These are phyloP conservation scores for Candida nitratophila DNA, from an alignment of 805 yeast species.

Conservation along the genomic window DNA sequence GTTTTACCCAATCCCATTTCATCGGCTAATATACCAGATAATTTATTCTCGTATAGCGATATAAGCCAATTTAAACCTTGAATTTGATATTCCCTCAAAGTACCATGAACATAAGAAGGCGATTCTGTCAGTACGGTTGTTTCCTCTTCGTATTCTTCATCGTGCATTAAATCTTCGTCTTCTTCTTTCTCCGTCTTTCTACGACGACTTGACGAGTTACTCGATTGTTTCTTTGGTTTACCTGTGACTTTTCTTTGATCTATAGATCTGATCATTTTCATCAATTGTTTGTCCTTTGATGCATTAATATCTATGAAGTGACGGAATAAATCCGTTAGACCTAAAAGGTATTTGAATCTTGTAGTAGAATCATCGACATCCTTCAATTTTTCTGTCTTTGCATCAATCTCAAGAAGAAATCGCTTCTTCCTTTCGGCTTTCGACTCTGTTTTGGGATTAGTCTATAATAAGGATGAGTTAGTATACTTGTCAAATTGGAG, in stretches of 20 bases:
- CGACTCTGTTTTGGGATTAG: conserved; percentile 14
- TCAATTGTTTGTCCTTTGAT: conserved; percentile 67
- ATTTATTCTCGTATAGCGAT: conserved; percentile 75
- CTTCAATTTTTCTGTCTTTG: conserved; percentile 47
- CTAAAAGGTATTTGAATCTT: conserved; percentile 73
- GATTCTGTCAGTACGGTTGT: conserved; percentile 78
- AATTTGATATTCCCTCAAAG: conserved; percentile 81
- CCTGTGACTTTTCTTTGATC: conserved; percentile 42
- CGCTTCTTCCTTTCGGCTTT: conserved; percentile 36
- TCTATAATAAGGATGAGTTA: not conserved
- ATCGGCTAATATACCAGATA: conserved; percentile 93
- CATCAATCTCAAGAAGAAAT: conserved; percentile 45
- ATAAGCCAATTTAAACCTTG: conserved; percentile 96
- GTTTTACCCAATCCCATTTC: conserved; percentile 99
- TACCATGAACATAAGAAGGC: conserved; percentile 74
- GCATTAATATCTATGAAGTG: conserved; percentile 82
- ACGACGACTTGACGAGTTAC: conserved; percentile 35
- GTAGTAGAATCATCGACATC: conserved; percentile 64
- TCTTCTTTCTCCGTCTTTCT: conserved; percentile 94
- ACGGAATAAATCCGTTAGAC: conserved; percentile 79
- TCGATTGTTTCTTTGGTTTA: conserved; percentile 16
- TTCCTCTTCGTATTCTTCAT: conserved; percentile 62
- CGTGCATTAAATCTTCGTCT: conserved; percentile 84
- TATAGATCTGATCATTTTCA: conserved; percentile 48
- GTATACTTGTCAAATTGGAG: no score